Base-by-base conservation (phyloP, 768 basidiomycete species). In the Daedaleopsis sinensis region DNA sequence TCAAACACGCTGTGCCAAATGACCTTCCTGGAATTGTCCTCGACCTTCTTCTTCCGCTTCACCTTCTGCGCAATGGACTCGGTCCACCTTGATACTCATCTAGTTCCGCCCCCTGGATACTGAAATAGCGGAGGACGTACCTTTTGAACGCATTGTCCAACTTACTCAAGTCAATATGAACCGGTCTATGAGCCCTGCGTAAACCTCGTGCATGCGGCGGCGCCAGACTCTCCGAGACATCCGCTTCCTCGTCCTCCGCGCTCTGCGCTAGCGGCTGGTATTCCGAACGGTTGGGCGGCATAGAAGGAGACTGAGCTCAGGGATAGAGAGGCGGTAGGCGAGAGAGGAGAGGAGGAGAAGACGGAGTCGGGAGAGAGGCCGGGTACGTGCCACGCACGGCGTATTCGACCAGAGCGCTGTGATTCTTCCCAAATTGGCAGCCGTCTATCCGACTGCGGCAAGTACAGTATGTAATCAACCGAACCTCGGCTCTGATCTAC, bases 11-110 rank as follows among this genome's bases (percentile, higher is more conserved):
- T 92, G 61, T 86, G 84, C 83, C 85, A 89, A 69, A 94, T 93
- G 70, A 86, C 84, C 77, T 81, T 88, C 70, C 82, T 83, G 44
- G 84, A 82, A 69, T 86, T 80, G 58, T 84, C 84, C 43, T 84
- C 80, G 16, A 79, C 79, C 61, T 88, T 91, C 79, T 87, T 89
- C 76, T 90, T 91, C 58, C 89, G 84, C 66, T 89, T 90, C 54
- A 94, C 85, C 74, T 90, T 91, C 76, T 92, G 88, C 1, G 92
- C 88, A 66, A 94, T 93, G 56, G 88, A 89, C 67, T 90, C 86
- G 13, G 92, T 94, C 92, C 92, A 94, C 70, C 90, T 91, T 58
- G 24, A n/a, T 4, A 21, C 16, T 52, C 50, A 43, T 62, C 23
- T 9, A 56, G 36, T 50, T 51, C 10, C 32, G 49, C 52, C 43